phyloP scores from a whole-genome alignment of 2,329 filamentous ascomycete genomes.

The Elsinoe australis region DNA sequence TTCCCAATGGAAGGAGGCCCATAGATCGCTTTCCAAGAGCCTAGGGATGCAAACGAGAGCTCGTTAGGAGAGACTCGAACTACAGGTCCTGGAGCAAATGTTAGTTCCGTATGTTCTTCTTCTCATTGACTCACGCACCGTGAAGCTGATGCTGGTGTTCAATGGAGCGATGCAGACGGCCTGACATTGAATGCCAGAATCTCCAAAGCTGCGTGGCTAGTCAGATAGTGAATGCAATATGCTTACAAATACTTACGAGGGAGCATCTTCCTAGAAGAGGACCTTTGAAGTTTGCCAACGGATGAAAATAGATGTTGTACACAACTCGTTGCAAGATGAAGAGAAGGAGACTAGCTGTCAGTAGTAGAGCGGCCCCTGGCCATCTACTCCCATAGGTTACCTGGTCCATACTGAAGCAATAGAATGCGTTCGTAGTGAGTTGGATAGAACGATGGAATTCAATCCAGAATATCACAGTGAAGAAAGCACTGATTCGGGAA shows the following conservation, averaged over 20 bases:
- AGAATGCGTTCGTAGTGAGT: too few species aligned
- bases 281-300: not conserved
- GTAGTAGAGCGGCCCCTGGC: too few species aligned
- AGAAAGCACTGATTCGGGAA: too few species aligned
- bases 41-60: constrained; percentile 27
- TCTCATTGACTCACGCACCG: not conserved
- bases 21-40: constrained; percentile 31
- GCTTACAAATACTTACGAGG: too few species aligned
- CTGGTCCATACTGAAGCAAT: too few species aligned
- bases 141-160: constrained; percentile 21
- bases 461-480: too few species aligned
- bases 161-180: constrained; percentile 21
- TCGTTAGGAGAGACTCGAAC: constrained; percentile 30
- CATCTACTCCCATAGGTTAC: too few species aligned
- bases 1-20: constrained; percentile 22
- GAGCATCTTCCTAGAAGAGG: not conserved
- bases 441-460: too few species aligned
- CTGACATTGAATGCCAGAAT: constrained; percentile 20
- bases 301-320: constrained; percentile 11
- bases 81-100: constrained; percentile 20
- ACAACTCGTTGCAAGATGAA: not conserved
- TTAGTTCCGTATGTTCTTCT: not conserved
- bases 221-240: too few species aligned
- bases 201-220: constrained; percentile 19
- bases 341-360: too few species aligned